Percentiles rank a stretch among this genome's conserved stretches.
phyloP scores from a whole-genome alignment of 805 yeast genomes.

The Kuraishia cidri region DNA sequence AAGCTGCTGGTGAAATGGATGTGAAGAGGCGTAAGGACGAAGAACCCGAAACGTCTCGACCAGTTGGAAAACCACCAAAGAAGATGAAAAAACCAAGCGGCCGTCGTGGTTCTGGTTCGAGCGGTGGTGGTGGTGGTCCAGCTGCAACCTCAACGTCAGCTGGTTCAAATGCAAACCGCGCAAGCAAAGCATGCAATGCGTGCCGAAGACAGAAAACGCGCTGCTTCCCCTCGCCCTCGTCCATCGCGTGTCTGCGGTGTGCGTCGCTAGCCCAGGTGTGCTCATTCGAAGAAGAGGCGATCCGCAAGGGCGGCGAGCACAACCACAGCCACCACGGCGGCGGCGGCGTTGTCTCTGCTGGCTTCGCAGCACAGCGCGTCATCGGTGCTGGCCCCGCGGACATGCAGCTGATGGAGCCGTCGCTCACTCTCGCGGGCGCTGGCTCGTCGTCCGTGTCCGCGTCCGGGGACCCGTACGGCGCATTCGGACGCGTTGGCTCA shows the following conservation, averaged over 20 bases:
- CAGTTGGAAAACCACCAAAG: too few species aligned
- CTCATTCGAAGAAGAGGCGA: conserved; percentile 30
- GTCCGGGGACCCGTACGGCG: background rate
- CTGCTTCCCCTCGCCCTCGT: conserved; percentile 45
- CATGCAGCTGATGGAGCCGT: background rate
- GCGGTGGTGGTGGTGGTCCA: too few species aligned
- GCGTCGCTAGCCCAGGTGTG: conserved; percentile 41
- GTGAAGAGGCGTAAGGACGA: too few species aligned
- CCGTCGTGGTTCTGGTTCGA: too few species aligned
- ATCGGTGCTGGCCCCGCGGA: background rate
- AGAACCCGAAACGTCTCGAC: too few species aligned
- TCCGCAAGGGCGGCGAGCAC: conserved; percentile 1
- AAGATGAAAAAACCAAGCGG: too few species aligned
- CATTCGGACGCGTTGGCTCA: conserved; percentile 1
- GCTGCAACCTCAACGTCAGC: too few species aligned
- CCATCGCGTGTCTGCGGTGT: conserved; percentile 50
- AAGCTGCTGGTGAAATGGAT: too few species aligned
- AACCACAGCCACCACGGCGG: background rate
- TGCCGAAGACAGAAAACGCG: conserved; percentile 32
- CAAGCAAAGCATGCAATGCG: conserved; percentile 20
- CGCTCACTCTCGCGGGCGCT: background rate
- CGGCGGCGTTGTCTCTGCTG: background rate
- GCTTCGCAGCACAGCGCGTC: conserved; percentile 1
- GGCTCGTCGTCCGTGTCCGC: background rate
- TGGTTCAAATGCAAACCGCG: too few species aligned